Percentiles rank a stretch among this genome's conserved stretches.
Evolutionary conservation across 106 monocot species (phyloP).

Genomic region (Phalaenopsis equestris): DNA sequence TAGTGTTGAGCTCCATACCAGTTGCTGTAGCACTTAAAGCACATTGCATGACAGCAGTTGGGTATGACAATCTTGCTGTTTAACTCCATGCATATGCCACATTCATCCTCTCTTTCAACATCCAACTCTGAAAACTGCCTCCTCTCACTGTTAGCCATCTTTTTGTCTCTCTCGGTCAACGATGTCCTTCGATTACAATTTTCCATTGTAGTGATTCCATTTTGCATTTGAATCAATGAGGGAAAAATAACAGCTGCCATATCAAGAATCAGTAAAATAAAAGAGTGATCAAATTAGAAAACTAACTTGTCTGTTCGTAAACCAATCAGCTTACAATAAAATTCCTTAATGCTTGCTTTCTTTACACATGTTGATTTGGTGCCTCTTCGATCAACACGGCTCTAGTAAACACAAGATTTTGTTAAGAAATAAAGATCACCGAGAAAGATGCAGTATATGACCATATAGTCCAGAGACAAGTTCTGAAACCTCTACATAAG

Average conservation of each 20-base stretch:
- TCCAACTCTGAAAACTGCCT: conserved; percentile 24
- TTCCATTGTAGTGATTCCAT: conserved; percentile 11
- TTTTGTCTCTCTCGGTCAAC: conserved; percentile 2
- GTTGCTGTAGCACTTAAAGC: conserved; percentile 57
- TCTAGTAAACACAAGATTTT: conserved; percentile 11
- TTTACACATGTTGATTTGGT: conserved; percentile 34
- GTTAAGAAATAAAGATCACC: conserved; percentile 1
- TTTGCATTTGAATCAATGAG: conserved; percentile 19
- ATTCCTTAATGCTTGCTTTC: conserved; percentile 32
- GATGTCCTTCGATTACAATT: conserved; percentile 10
- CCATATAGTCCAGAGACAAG: not conserved
- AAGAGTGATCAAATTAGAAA: conserved; percentile 1
- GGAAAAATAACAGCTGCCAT: conserved; percentile 13
- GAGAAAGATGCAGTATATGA: not conserved
- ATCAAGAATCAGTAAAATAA: not conserved
- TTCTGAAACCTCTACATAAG: not conserved
- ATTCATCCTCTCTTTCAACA: conserved; percentile 39
- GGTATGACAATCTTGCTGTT: conserved; percentile 52
- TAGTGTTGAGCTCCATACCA: conserved; percentile 27
- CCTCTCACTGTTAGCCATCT: conserved; percentile 15
- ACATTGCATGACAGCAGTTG: conserved; percentile 65
- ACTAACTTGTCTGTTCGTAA: not conserved
- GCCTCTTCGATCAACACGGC: conserved; percentile 41
- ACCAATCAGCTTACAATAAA: conserved; percentile 34
- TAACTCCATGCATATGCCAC: conserved; percentile 50